Percentiles rank a stretch among this genome's conserved stretches.
phyloP scores from a whole-genome alignment of 495 filamentous ascomycete genomes.

The Tuber indicum region DNA sequence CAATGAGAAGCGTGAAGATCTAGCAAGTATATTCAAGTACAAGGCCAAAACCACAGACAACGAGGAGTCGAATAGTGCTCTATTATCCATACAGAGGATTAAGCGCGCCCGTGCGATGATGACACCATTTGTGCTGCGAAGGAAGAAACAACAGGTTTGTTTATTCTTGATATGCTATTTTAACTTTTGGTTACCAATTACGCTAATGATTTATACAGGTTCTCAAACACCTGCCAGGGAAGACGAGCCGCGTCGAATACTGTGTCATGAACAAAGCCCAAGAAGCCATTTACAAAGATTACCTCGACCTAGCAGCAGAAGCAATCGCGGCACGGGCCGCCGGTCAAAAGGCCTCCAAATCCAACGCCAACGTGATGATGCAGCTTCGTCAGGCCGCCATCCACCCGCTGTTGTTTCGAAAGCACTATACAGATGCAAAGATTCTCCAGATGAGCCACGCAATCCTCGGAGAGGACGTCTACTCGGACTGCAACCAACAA shows the following conservation, averaged over 20 bases:
- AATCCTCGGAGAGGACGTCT: constrained; percentile 59
- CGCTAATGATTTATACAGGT: constrained; percentile 46
- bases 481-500: constrained; percentile 54
- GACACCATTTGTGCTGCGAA: constrained; percentile 85
- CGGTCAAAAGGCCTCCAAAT: constrained; percentile 53
- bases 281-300: constrained; percentile 60
- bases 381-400: constrained; percentile 86
- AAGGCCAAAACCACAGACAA: constrained; percentile 75
- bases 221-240: constrained; percentile 76
- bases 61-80: constrained; percentile 58
- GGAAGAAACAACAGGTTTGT: constrained; percentile 72
- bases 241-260: constrained; percentile 67
- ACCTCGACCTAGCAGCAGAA: constrained; percentile 52
- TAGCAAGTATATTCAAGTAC: constrained; percentile 78
- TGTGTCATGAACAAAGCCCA: constrained; percentile 70
- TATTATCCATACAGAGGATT: constrained; percentile 80
- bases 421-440: constrained; percentile 64
- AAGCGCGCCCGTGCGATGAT: constrained; percentile 82
- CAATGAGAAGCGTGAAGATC: constrained; percentile 60
- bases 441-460: constrained; percentile 72
- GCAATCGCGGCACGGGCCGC: constrained; percentile 54
- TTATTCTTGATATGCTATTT: neutral
- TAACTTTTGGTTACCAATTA: neutral
- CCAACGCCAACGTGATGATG: constrained; percentile 73
- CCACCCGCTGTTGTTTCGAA: constrained; percentile 79